Evolutionary conservation across 2,329 filamentous ascomycete genomes (phyloP).

Genomic region (Kalmusia sp.): DNA sequence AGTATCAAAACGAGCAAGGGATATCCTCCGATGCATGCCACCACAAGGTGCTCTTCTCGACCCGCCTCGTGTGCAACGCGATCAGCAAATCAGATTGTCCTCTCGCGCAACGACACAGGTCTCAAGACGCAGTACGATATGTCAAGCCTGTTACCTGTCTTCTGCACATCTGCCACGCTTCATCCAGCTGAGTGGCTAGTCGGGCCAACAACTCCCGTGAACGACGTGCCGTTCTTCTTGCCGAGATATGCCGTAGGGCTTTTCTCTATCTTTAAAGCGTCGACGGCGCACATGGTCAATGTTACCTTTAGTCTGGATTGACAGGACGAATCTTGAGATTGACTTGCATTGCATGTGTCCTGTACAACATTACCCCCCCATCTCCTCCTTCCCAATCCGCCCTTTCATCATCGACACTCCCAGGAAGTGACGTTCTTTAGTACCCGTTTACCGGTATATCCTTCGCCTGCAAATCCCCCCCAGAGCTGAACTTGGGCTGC

Average conservation of each 20-base stretch:
- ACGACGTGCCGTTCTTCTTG: conserved; percentile 13
- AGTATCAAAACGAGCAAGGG: conserved; percentile 34
- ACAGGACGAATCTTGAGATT: conserved; percentile 41
- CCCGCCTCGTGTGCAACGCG: conserved; percentile 32
- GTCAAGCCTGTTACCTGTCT: conserved; percentile 35
- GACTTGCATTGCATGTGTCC: conserved; percentile 43
- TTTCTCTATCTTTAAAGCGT: conserved; percentile 24
- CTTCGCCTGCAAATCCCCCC: neutral
- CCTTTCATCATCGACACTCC: conserved; percentile 16
- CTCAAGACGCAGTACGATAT: conserved; percentile 41
- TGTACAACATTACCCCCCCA: conserved; percentile 33
- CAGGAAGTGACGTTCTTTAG: neutral
- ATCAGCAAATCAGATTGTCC: conserved; percentile 31
- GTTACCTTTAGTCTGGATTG: conserved; percentile 31
- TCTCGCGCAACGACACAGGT: conserved; percentile 27
- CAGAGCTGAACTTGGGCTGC: neutral
- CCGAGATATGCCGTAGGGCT: conserved; percentile 27
- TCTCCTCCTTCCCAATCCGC: conserved; percentile 28
- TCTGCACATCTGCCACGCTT: conserved; percentile 37
- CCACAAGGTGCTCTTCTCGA: conserved; percentile 31
- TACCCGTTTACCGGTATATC: conserved; percentile 2
- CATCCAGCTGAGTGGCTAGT: conserved; percentile 25
- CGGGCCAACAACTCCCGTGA: conserved; percentile 19
- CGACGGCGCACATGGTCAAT: conserved; percentile 41
- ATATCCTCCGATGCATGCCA: conserved; percentile 41